A percentile compares a stretch with the other conserved stretches of the same genome.
These are phyloP conservation scores for Psophocarpus tetragonolobus DNA, from an alignment of 306 rosid species.

Conservation along the genomic window DNA sequence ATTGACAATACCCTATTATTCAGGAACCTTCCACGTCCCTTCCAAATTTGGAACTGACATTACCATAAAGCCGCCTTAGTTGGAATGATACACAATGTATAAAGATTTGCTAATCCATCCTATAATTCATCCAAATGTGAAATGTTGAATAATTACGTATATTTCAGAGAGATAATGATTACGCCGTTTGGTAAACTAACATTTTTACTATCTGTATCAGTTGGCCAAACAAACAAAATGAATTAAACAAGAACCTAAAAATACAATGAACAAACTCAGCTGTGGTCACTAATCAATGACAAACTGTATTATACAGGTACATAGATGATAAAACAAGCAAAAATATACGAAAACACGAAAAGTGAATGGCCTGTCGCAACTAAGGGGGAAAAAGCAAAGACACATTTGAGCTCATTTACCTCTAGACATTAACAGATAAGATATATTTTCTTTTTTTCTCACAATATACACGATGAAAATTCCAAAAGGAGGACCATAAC, in stretches of 20 bases:
- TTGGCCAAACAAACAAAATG: neutral
- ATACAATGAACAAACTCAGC: slow-evolving; percentile 12
- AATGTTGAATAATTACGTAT: neutral
- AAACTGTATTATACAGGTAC: slow-evolving; percentile 11
- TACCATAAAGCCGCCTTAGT: neutral
- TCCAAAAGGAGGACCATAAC: neutral
- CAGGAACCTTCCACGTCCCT: too few relatives aligned
- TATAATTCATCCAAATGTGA: neutral
- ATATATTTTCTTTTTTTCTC: slow-evolving; percentile 31
- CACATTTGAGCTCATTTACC: slow-evolving; percentile 24
- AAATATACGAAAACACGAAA: slow-evolving; percentile 19
- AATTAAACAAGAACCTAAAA: neutral
- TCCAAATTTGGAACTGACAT: neutral
- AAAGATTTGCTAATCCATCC: neutral
- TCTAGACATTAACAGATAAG: slow-evolving; percentile 29
- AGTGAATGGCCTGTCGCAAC: slow-evolving; percentile 16
- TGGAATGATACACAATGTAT: neutral
- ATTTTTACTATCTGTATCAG: neutral
- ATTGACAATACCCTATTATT: too few relatives aligned
- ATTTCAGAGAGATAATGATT: neutral
- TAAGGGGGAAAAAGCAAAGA: neutral
- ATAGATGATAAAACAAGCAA: slow-evolving; percentile 9
- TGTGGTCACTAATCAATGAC: slow-evolving; percentile 28
- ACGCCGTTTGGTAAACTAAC: neutral
- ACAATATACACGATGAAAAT: slow-evolving; percentile 42